Base-by-base conservation (phyloP, 179 eudicot species). In the Beta macrorhiza region DNA sequence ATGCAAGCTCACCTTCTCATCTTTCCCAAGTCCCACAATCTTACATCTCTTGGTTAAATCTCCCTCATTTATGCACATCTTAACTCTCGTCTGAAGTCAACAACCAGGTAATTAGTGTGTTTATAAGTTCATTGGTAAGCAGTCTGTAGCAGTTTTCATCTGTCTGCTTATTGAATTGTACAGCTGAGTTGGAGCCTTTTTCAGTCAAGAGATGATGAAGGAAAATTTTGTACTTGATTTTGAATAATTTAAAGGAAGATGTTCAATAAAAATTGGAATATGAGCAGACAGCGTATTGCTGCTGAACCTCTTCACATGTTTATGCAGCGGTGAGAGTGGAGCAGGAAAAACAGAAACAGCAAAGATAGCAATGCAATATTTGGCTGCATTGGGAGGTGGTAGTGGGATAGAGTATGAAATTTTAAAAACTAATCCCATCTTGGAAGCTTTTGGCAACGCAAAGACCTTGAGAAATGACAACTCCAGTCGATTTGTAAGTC, bases 341-440 rank as follows among this genome's bases (percentile, higher is more conserved):
- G 97, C 99, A 10, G 99, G 99, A 64, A 96, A 96, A 84, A 96
- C 99, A 16, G 99, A 96, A 85, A 96, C 99, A 63, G 99, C 99
- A 81, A 96, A 96, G 89, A 97, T 97, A 84, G 97, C 99, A 68
- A 97, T 97, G 99, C 98, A 97, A 84, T 97, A 97, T 87, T 88
- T 97, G 92, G 99, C 99, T 84, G 92, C 99, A 32, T 90, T 97
- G 61, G 99, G 99, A 84, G 99, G 98, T 78, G 99, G 97, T 76
- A 93, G 94, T 87, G 99, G 98, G 69, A 94, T 96, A 86, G 99
- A 94, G 80, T 89, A 90, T 81, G 98, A 97, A 81, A 92, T 97
- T 84, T 72, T 97, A 81, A 89, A 94, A 86, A 97, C 99, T 79
- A 97, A 92, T 88, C 98, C 97, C 25, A 92, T 94, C 81, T 84